Evolutionary conservation across 169 alveolate genomes (phyloP).

Genomic region (Plasmodium adleri): DNA sequence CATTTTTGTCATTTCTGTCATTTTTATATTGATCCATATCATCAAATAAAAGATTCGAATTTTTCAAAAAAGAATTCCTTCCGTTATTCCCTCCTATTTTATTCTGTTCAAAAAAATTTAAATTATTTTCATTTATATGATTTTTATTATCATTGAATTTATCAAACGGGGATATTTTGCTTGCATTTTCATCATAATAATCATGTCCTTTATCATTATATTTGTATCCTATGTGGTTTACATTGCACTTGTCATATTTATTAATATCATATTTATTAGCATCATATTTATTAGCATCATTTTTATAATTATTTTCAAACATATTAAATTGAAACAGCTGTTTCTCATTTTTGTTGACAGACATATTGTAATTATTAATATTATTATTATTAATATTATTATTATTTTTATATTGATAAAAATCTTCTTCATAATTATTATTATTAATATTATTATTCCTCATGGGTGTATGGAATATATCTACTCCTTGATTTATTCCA

Average conservation of each 20-base stretch:
- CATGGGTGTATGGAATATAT: not conserved
- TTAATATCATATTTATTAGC: not conserved
- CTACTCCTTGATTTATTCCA: not conserved
- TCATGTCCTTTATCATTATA: not conserved
- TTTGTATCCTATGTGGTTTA: not conserved
- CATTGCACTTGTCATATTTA: not conserved
- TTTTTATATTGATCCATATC: not conserved
- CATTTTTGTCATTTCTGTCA: not conserved
- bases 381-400: not conserved
- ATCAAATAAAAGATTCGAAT: not conserved
- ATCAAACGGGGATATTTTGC: not conserved
- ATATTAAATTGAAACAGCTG: too few species aligned
- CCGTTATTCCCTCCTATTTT: not conserved
- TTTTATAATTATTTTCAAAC: not conserved
- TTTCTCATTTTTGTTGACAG: too few species aligned
- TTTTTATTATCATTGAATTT: not conserved
- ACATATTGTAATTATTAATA: not conserved
- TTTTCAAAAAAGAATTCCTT: not conserved
- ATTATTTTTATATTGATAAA: constrained; percentile 1
- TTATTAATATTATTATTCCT: not conserved
- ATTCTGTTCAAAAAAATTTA: not conserved
- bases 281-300: not conserved
- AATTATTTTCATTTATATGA: constrained; percentile 7
- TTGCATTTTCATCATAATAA: not conserved
- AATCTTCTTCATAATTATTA: not conserved